Evolutionary conservation across 2,329 filamentous ascomycete genomes (phyloP).

Genomic region (Pseudocercospora macadamiae): DNA sequence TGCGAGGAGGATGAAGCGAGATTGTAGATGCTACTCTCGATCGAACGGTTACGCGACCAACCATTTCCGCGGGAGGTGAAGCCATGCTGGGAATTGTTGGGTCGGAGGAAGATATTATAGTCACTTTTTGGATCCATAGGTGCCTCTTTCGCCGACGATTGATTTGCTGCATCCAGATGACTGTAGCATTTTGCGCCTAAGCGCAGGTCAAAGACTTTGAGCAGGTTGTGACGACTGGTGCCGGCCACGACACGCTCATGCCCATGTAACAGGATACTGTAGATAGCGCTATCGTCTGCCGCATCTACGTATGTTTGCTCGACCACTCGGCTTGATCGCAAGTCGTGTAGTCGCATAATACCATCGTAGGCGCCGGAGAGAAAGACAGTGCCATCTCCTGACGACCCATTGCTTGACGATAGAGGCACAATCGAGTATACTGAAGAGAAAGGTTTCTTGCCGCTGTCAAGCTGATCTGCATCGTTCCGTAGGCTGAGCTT

Average conservation of each 20-base stretch:
- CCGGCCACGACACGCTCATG: conserved; percentile 61
- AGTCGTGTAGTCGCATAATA: conserved; percentile 61
- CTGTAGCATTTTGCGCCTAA: conserved; percentile 43
- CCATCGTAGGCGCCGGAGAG: conserved; percentile 64
- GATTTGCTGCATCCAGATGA: conserved; percentile 32
- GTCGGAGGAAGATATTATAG: conserved; percentile 54
- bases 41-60: conserved; percentile 27
- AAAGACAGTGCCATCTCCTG: conserved; percentile 54
- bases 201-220: conserved; percentile 67
- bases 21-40: conserved; percentile 51
- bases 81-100: conserved; percentile 29
- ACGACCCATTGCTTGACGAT: conserved; percentile 32
- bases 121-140: conserved; percentile 16
- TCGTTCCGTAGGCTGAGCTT: conserved; percentile 42
- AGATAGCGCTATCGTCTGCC: conserved; percentile 61
- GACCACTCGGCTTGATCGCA: conserved; percentile 55
- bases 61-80: conserved; percentile 27
- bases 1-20: conserved; percentile 50
- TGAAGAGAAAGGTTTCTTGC: conserved; percentile 42
- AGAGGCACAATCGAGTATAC: conserved; percentile 53
- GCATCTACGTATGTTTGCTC: conserved; percentile 56
- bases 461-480: conserved; percentile 19
- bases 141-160: not conserved
- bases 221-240: conserved; percentile 58
- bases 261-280: conserved; percentile 60